Conservation (phyloP, 169 alveolate species). For the Eimeria nieschulzi region DNA sequence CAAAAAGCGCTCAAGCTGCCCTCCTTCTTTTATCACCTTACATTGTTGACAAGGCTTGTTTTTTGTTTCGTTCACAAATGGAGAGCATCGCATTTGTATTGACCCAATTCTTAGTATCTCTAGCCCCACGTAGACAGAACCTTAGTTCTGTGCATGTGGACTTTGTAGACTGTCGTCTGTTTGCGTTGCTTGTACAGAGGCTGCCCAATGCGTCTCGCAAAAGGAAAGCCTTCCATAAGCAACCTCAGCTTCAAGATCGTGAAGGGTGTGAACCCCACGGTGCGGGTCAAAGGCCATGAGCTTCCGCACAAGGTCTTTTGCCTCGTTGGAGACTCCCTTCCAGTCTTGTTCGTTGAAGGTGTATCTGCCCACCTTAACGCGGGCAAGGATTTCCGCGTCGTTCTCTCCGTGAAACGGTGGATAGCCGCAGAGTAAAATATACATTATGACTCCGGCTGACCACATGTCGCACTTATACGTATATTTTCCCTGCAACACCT, state of each 20-base stretch:
- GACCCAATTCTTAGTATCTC: too few species aligned
- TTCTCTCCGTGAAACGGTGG: constrained; percentile 90
- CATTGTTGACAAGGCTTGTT: too few species aligned
- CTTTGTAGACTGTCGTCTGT: too few species aligned
- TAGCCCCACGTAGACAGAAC: too few species aligned
- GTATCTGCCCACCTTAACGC: constrained; percentile 77
- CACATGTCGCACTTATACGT: constrained; percentile 95
- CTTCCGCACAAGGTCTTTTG: constrained; percentile 90
- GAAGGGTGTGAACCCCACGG: constrained; percentile 14
- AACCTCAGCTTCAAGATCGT: too few species aligned
- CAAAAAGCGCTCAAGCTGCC: constrained; percentile 22
- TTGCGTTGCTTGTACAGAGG: too few species aligned
- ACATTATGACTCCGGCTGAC: constrained; percentile 94
- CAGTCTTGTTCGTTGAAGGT: constrained; percentile 86
- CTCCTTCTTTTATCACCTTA: background rate
- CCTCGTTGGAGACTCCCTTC: constrained; percentile 91
- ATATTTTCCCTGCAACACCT: constrained; percentile 93
- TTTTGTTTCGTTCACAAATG: too few species aligned
- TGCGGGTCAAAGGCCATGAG: constrained; percentile 83
- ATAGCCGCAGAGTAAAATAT: constrained; percentile 88
- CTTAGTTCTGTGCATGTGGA: too few species aligned
- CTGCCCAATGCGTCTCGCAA: too few species aligned
- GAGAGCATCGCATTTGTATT: too few species aligned
- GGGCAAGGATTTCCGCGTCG: constrained; percentile 84
- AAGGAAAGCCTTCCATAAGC: too few species aligned